These are phyloP conservation scores for Leccinellum rugosiceps DNA, from an alignment of 768 basidiomycete species.

Conservation along the genomic window DNA sequence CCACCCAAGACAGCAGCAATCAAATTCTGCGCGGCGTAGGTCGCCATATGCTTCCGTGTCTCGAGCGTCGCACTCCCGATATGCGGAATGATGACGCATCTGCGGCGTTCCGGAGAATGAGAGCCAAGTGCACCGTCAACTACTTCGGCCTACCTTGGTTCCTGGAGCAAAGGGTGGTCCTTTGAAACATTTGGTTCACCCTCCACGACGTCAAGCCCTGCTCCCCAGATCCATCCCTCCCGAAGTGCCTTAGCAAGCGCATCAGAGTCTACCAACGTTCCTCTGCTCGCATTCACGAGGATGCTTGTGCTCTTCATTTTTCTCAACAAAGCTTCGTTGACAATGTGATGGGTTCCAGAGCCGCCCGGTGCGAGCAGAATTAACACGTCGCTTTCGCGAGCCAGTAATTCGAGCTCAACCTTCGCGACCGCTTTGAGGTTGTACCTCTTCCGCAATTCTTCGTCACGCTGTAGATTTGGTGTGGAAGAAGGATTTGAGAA, in stretches of 20 bases:
- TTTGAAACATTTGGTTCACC: constrained; percentile 76
- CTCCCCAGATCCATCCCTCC: constrained; percentile 83
- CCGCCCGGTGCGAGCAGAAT: constrained; percentile 84
- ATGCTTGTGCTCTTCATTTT: constrained; percentile 85
- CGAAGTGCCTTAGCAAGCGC: constrained; percentile 79
- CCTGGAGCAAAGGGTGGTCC: constrained; percentile 79
- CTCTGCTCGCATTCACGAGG: constrained; percentile 82
- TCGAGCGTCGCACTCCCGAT: constrained; percentile 88
- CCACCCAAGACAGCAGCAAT: constrained; percentile 44
- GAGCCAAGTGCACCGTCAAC: background rate
- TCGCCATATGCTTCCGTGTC: constrained; percentile 81
- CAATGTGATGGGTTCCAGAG: constrained; percentile 62
- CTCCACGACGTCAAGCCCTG: constrained; percentile 91
- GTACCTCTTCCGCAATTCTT: constrained; percentile 35
- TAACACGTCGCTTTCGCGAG: constrained; percentile 76
- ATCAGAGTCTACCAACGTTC: constrained; percentile 85
- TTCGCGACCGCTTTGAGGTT: constrained; percentile 42
- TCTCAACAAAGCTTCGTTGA: constrained; percentile 67
- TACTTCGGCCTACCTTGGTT: constrained; percentile 53
- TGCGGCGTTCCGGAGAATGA: constrained; percentile 25
- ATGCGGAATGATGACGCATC: constrained; percentile 84
- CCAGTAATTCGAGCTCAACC: constrained; percentile 66
- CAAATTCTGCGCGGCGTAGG: constrained; percentile 66
- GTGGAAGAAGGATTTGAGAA: constrained; percentile 51
- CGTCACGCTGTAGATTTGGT: constrained; percentile 38